These are phyloP conservation scores for Silene latifolia DNA, from an alignment of 148 eudicot species.

Conservation along the genomic window DNA sequence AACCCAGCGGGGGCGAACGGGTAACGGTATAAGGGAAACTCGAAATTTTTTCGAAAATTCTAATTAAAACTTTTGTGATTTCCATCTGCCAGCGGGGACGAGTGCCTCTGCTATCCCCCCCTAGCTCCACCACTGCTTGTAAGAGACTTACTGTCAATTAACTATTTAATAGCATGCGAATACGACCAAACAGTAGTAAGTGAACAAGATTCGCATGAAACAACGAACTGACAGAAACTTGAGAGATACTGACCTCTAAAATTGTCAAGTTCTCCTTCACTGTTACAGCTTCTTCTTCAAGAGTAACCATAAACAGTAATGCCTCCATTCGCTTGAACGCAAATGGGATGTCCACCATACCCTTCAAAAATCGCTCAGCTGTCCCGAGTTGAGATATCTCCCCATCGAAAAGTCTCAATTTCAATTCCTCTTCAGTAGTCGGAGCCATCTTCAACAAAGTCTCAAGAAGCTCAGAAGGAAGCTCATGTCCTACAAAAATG, in stretches of 20 bases:
- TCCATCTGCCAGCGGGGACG: too few species aligned
- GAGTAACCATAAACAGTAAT: constrained; percentile 58
- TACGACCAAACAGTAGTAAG: too few species aligned
- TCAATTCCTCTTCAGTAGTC: constrained; percentile 65
- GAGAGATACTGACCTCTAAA: constrained; percentile 48
- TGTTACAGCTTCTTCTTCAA: constrained; percentile 51
- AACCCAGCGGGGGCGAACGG: too few species aligned
- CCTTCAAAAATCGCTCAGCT: constrained; percentile 78
- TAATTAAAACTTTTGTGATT: too few species aligned
- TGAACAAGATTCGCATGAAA: not conserved
- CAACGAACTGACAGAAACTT: not conserved
- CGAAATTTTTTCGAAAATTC: too few species aligned
- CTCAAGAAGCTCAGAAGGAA: constrained; percentile 69
- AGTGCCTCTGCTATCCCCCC: too few species aligned
- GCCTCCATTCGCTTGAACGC: constrained; percentile 64
- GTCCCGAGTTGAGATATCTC: constrained; percentile 63
- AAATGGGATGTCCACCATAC: constrained; percentile 62
- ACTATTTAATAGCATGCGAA: too few species aligned
- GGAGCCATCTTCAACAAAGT: constrained; percentile 81
- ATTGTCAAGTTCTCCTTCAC: constrained; percentile 52
- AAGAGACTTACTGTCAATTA: too few species aligned
- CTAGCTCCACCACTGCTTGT: too few species aligned
- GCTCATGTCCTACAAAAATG: constrained; percentile 42
- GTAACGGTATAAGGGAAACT: too few species aligned
- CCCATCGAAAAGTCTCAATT: constrained; percentile 57